These are phyloP conservation scores for Coniella vitis DNA, from an alignment of 2,329 filamentous ascomycete species.

Conservation along the genomic window DNA sequence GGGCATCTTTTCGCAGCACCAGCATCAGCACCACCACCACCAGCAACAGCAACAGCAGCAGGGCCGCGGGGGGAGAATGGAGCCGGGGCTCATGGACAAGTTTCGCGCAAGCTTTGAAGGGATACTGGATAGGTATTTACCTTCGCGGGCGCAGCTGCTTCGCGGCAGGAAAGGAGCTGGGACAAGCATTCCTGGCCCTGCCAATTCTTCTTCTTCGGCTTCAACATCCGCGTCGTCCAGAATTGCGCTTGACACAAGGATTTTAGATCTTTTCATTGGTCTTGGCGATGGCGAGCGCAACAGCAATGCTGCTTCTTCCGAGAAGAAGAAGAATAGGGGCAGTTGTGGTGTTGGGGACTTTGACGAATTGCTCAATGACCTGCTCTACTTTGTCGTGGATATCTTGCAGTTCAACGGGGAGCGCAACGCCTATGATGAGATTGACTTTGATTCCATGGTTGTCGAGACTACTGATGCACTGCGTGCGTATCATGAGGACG, in stretches of 20 bases:
- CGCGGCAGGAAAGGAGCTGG: slow-evolving; percentile 41
- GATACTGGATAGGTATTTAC: slow-evolving; percentile 76
- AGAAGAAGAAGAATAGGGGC: too few relatives aligned
- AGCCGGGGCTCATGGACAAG: slow-evolving; percentile 58
- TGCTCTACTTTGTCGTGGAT: slow-evolving; percentile 94
- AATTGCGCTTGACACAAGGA: slow-evolving; percentile 48
- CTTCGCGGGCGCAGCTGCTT: slow-evolving; percentile 62
- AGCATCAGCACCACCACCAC: slow-evolving; percentile 15
- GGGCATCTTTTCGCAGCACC: slow-evolving; percentile 79
- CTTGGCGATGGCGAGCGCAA: slow-evolving; percentile 73
- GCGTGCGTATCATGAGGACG: slow-evolving; percentile 62
- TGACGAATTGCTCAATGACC: slow-evolving; percentile 83
- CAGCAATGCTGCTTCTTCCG: too few relatives aligned
- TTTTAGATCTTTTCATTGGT: slow-evolving; percentile 83
- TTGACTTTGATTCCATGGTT: slow-evolving; percentile 89
- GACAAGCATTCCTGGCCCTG: too few relatives aligned
- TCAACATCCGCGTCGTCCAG: slow-evolving; percentile 30
- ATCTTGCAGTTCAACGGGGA: slow-evolving; percentile 96
- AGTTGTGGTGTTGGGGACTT: slow-evolving; percentile 68
- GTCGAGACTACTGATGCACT: slow-evolving; percentile 83
- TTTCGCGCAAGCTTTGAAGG: slow-evolving; percentile 75
- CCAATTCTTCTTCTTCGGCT: slow-evolving; percentile 16
- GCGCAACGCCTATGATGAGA: slow-evolving; percentile 92
- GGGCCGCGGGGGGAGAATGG: slow-evolving; percentile 30
- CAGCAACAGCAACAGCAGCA: too few relatives aligned